These are phyloP conservation scores for Phaeolepiota aurea DNA, from an alignment of 768 basidiomycete species.

Conservation along the genomic window DNA sequence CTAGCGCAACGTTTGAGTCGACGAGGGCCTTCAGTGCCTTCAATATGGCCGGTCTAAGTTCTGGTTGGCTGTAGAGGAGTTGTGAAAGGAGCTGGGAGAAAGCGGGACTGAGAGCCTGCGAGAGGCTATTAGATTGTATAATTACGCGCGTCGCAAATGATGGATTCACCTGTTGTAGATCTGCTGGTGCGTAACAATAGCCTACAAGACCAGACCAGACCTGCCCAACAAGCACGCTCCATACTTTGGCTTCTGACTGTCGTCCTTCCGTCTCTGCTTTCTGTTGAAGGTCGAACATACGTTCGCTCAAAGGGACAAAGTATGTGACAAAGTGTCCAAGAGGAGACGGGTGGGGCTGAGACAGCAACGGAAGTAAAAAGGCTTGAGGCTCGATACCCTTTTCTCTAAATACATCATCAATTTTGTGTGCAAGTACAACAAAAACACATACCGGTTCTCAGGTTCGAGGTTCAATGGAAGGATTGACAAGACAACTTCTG, in stretches of 20 bases:
- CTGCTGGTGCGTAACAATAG: conserved; percentile 78
- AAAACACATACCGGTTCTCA: conserved; percentile 52
- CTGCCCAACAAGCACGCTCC: conserved; percentile 89
- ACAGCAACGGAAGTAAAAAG: conserved; percentile 82
- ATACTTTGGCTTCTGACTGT: conserved; percentile 86
- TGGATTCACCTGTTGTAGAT: conserved; percentile 54
- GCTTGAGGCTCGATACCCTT: conserved; percentile 81
- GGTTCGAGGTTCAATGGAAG: conserved; percentile 87
- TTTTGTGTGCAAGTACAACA: neutral
- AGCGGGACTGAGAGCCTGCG: conserved; percentile 60
- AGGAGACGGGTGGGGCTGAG: conserved; percentile 73
- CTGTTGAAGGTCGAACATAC: conserved; percentile 84
- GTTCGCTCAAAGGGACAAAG: conserved; percentile 91
- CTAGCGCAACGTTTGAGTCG: conserved; percentile 62
- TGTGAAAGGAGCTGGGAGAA: conserved; percentile 91
- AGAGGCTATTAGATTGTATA: neutral
- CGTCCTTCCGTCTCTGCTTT: conserved; percentile 67
- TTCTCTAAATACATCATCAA: conserved; percentile 29
- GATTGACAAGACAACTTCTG: conserved; percentile 61
- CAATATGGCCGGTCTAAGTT: conserved; percentile 76
- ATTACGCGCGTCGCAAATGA: neutral
- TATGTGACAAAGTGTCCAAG: conserved; percentile 80
- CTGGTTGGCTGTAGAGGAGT: conserved; percentile 83
- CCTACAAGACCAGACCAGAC: conserved; percentile 89
- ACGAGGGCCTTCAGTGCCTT: conserved; percentile 76